Evolutionary conservation across 192 early-diverging fungal genomes (phyloP).

Genomic region (Pilobolus umbonatus): DNA sequence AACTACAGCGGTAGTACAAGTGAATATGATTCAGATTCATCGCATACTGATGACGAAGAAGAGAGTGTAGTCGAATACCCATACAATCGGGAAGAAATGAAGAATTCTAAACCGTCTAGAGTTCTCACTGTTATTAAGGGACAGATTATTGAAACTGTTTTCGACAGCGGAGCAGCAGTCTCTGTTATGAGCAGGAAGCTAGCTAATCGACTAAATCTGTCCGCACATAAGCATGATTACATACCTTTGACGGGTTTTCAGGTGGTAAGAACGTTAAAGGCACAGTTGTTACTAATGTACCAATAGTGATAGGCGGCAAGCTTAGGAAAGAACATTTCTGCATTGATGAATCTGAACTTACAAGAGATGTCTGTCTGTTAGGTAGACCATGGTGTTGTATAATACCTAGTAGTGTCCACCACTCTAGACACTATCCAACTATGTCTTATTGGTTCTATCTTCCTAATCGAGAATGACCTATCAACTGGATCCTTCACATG

Average conservation of each 20-base stretch:
- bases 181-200: not conserved
- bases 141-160: not conserved
- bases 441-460: no score
- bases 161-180: constrained; percentile 5
- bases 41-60: no score
- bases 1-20: no score
- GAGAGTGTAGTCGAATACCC: no score
- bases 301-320: not conserved
- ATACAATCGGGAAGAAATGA: not conserved
- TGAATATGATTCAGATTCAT: no score
- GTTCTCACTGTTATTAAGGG: not conserved
- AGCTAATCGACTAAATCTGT: not conserved
- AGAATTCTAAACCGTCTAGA: not conserved
- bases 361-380: not conserved
- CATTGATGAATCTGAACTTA: not conserved
- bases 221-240: not conserved
- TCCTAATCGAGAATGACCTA: no score
- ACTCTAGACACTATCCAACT: no score
- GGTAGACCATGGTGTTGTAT: not conserved
- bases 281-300: not conserved
- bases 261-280: not conserved
- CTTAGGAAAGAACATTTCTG: not conserved
- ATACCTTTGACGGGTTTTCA: not conserved
- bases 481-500: no score
- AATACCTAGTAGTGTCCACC: no score